phyloP scores from a whole-genome alignment of 2,329 filamentous ascomycete genomes.

The Ceratocystis lukuohia region DNA sequence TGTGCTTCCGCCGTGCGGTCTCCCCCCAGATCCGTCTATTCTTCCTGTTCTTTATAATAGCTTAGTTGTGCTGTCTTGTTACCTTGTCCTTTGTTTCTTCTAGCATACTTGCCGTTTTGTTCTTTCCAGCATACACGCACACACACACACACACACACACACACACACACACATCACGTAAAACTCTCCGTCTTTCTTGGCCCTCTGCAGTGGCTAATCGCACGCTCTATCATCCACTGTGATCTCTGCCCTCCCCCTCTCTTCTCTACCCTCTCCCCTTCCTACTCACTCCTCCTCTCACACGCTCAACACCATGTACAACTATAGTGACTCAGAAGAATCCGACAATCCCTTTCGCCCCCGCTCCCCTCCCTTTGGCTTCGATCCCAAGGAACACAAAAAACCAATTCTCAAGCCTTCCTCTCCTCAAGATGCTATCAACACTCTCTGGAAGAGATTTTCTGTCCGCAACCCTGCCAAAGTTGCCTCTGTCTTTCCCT shows the following conservation, averaged over 20 bases:
- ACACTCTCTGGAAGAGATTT: slow-evolving; percentile 52
- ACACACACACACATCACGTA: neutral
- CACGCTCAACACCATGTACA: slow-evolving; percentile 26
- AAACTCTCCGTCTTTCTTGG: neutral
- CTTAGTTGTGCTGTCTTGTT: neutral
- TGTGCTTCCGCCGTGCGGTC: too few species aligned
- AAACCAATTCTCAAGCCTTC: slow-evolving; percentile 46
- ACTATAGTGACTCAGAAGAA: slow-evolving; percentile 39
- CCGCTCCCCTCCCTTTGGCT: slow-evolving; percentile 25
- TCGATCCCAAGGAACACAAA: slow-evolving; percentile 30
- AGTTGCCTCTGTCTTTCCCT: slow-evolving; percentile 51
- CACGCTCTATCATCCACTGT: too few species aligned
- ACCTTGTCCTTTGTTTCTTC: neutral
- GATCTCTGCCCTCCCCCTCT: neutral
- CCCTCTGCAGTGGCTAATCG: neutral
- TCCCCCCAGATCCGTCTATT: too few species aligned
- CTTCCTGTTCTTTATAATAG: too few species aligned
- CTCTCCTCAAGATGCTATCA: slow-evolving; percentile 51
- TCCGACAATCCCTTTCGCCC: slow-evolving; percentile 35
- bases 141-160: neutral
- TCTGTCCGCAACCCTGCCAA: slow-evolving; percentile 48
- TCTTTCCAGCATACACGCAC: neutral
- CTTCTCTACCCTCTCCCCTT: too few species aligned
- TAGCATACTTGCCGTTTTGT: neutral
- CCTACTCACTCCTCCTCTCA: neutral